A percentile compares a stretch with the other conserved stretches of the same genome.
These are phyloP conservation scores for Juglanconis juglandina DNA, from an alignment of 2,329 filamentous ascomycete genomes.

Conservation along the genomic window DNA sequence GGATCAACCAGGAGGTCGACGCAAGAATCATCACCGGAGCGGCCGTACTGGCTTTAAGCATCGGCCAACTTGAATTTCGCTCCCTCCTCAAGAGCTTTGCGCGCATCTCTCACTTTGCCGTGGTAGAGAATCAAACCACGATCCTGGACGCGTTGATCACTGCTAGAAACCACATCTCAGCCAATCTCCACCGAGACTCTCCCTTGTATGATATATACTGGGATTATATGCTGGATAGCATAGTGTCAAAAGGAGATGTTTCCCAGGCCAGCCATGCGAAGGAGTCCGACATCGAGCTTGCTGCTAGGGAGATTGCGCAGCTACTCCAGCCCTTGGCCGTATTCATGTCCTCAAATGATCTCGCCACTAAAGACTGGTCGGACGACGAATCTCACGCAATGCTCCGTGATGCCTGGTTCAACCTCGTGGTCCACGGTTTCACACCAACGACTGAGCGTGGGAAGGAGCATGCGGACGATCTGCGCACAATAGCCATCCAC, in stretches of 20 bases:
- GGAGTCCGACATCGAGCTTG: slow-evolving; percentile 75
- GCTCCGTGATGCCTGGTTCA: slow-evolving; percentile 94
- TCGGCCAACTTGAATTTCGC: slow-evolving; percentile 78
- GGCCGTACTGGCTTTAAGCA: slow-evolving; percentile 71
- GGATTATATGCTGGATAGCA: slow-evolving; percentile 76
- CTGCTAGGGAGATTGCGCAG: slow-evolving; percentile 82
- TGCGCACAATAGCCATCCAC: slow-evolving; percentile 80
- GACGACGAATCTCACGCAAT: slow-evolving; percentile 70
- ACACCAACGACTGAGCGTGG: slow-evolving; percentile 69
- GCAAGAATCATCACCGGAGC: slow-evolving; percentile 81
- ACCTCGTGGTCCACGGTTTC: slow-evolving; percentile 92
- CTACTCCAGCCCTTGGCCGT: slow-evolving; percentile 83
- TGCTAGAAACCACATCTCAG: slow-evolving; percentile 76
- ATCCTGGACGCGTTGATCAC: slow-evolving; percentile 74
- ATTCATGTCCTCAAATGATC: slow-evolving; percentile 67
- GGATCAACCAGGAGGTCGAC: slow-evolving; percentile 77
- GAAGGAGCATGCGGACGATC: slow-evolving; percentile 69
- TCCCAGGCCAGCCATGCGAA: slow-evolving; percentile 70
- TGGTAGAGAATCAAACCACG: slow-evolving; percentile 63
- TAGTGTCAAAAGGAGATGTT: slow-evolving; percentile 86
- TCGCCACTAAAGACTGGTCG: slow-evolving; percentile 44
- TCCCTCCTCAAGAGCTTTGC: slow-evolving; percentile 81
- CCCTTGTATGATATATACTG: slow-evolving; percentile 80
- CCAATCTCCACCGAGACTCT: slow-evolving; percentile 63
- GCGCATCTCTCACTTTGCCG: slow-evolving; percentile 69